phyloP scores from a whole-genome alignment of 2,329 filamentous ascomycete genomes.

The Coniosporium tulheliwenetii region DNA sequence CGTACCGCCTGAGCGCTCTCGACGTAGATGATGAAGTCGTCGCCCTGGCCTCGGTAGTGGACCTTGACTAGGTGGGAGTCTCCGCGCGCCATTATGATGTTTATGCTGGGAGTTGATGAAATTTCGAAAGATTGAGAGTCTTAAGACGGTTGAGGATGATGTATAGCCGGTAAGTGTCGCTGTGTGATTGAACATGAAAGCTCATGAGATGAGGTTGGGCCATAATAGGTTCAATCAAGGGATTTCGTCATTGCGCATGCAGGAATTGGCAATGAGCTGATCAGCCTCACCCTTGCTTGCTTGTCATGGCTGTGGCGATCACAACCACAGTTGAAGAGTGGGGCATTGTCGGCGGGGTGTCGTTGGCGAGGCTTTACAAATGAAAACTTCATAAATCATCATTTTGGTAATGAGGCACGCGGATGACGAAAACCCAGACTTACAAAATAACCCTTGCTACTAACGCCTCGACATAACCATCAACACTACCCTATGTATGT shows the following conservation, averaged over 20 bases:
- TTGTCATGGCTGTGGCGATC: too few relatives aligned
- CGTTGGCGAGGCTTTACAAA: neutral
- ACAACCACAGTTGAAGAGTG: too few relatives aligned
- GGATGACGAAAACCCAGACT: neutral
- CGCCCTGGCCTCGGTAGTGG: constrained; percentile 1
- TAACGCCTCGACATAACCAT: neutral
- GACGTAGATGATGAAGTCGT: constrained; percentile 1
- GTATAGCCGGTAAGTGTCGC: too few relatives aligned
- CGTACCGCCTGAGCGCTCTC: neutral
- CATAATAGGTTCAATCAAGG: too few relatives aligned
- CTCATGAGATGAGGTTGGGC: too few relatives aligned
- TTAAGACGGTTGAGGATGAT: neutral
- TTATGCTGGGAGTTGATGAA: neutral
- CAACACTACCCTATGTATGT: neutral
- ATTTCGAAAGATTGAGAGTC: neutral
- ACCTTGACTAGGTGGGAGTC: neutral
- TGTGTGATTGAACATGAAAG: too few relatives aligned
- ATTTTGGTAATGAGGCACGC: neutral
- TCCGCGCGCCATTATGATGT: constrained; percentile 1
- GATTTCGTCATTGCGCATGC: too few relatives aligned
- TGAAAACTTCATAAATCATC: neutral
- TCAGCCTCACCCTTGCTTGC: too few relatives aligned
- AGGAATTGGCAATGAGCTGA: too few relatives aligned
- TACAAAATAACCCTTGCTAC: neutral
- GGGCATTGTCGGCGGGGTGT: neutral